Evolutionary conservation across 768 basidiomycete genomes (phyloP).

Genomic region (Termitomyces sp.): DNA sequence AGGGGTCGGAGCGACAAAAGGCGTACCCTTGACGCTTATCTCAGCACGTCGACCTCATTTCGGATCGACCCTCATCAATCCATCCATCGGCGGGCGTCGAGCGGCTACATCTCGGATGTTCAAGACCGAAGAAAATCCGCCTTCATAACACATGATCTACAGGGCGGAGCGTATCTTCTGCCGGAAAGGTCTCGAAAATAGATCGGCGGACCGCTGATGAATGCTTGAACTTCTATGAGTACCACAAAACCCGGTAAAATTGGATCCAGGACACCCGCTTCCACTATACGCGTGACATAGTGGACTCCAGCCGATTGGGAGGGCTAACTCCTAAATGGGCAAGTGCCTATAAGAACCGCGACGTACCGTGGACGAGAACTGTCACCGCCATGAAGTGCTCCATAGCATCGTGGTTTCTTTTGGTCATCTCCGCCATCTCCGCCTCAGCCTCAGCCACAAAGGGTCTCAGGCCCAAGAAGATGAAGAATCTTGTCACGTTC

Average conservation of each 20-base stretch:
- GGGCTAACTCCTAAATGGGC: background rate
- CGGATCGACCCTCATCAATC: too few relatives aligned
- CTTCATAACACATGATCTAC: background rate
- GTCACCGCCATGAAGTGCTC: slow-evolving; percentile 1
- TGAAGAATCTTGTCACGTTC: slow-evolving; percentile 62
- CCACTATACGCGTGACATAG: background rate
- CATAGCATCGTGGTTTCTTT: background rate
- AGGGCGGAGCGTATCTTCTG: background rate
- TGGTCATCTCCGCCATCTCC: background rate
- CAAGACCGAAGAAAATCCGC: background rate
- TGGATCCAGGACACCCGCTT: background rate
- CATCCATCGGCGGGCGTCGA: too few relatives aligned
- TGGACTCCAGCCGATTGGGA: background rate
- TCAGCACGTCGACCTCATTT: too few relatives aligned
- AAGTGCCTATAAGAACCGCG: background rate
- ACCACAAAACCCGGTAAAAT: background rate
- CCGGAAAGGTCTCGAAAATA: background rate
- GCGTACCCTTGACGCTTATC: too few relatives aligned
- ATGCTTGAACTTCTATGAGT: background rate
- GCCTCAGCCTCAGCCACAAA: background rate
- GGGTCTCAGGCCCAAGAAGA: slow-evolving; percentile 35
- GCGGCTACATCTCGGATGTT: background rate
- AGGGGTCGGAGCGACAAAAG: too few relatives aligned
- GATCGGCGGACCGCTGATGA: background rate
- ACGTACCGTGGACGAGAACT: background rate